phyloP scores from a whole-genome alignment of 192 early-diverging fungal genomes.

The Coemansia sp. region DNA sequence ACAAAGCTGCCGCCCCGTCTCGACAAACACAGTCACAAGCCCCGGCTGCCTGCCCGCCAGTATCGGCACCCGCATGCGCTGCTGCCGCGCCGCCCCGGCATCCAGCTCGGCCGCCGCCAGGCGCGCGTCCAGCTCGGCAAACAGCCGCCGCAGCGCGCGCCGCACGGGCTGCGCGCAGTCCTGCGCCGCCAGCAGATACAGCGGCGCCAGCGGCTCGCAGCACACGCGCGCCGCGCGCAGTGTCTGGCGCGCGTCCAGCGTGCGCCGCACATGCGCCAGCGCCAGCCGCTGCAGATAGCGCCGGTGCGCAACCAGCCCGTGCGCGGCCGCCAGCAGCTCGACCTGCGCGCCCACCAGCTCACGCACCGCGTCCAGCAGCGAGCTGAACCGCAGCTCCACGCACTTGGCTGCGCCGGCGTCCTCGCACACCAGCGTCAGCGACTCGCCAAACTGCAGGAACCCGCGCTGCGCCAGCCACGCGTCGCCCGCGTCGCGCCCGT shows the following conservation, averaged over 20 bases:
- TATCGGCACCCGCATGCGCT: neutral
- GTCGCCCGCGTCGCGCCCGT: neutral
- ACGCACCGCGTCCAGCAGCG: neutral
- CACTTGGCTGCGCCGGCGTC: neutral
- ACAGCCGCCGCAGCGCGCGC: slow-evolving; percentile 7
- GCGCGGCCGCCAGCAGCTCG: neutral
- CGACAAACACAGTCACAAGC: slow-evolving; percentile 7
- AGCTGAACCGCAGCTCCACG: neutral
- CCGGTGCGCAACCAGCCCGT: slow-evolving; percentile 2
- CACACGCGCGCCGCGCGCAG: neutral
- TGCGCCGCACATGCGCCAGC: slow-evolving; percentile 13
- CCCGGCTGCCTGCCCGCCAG: neutral
- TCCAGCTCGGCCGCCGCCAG: neutral
- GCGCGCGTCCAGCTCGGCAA: neutral
- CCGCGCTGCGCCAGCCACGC: slow-evolving; percentile 2
- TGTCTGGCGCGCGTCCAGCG: slow-evolving; percentile 13
- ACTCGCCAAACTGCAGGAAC: slow-evolving; percentile 19
- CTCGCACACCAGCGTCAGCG: slow-evolving; percentile 10
- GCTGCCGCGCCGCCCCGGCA: neutral
- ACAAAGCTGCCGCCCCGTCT: slow-evolving; percentile 11
- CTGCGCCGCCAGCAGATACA: slow-evolving; percentile 1
- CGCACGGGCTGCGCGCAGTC: slow-evolving; percentile 6
- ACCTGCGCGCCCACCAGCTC: neutral
- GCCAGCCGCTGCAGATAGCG: slow-evolving; percentile 13
- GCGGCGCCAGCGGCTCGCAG: slow-evolving; percentile 7